Conservation (phyloP, 1,139 yeast genomes). For the Pichia sp. region DNA sequence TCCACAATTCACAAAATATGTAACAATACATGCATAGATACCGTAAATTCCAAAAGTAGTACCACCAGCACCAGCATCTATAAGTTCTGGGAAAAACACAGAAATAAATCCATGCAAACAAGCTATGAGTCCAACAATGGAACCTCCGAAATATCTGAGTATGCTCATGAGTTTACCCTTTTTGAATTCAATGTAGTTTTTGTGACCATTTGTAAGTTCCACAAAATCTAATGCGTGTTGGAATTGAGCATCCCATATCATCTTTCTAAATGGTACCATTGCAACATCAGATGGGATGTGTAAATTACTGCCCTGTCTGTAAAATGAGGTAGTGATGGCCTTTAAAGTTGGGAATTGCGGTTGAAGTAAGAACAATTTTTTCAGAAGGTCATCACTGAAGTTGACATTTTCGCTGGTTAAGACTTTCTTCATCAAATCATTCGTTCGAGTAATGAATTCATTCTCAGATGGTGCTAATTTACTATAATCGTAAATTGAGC, state of each 20-base stretch:
- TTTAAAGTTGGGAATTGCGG: slow-evolving; percentile 16
- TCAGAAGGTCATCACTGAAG: slow-evolving; percentile 11
- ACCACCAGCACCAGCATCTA: slow-evolving; percentile 26
- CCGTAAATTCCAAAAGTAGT: slow-evolving; percentile 34
- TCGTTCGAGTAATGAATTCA: slow-evolving; percentile 16
- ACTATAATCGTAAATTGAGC: slow-evolving; percentile 17
- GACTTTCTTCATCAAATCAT: slow-evolving; percentile 13
- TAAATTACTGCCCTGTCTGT: slow-evolving; percentile 30
- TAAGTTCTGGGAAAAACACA: slow-evolving; percentile 27
- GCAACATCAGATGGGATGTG: slow-evolving; percentile 40
- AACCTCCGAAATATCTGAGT: slow-evolving; percentile 30
- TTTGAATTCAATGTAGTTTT: slow-evolving; percentile 37
- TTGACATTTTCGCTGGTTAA: slow-evolving; percentile 5
- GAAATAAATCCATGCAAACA: slow-evolving; percentile 31
- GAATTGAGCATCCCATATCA: slow-evolving; percentile 54
- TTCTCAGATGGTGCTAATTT: slow-evolving; percentile 17
- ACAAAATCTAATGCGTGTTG: slow-evolving; percentile 49
- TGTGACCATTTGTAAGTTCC: slow-evolving; percentile 56
- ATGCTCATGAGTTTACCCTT: slow-evolving; percentile 19
- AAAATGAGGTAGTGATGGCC: slow-evolving; percentile 23
- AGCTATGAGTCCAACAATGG: slow-evolving; percentile 29
- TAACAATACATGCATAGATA: slow-evolving; percentile 53
- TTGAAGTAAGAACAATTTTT: slow-evolving; percentile 10
- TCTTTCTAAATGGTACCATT: slow-evolving; percentile 54
- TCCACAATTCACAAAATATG: slow-evolving; percentile 58